Evolutionary conservation across 164 flowering plant species (phyloP), one percentile per base, ranked within the genome.

Genomic region (Chloranthus sessilifolius): DNA sequence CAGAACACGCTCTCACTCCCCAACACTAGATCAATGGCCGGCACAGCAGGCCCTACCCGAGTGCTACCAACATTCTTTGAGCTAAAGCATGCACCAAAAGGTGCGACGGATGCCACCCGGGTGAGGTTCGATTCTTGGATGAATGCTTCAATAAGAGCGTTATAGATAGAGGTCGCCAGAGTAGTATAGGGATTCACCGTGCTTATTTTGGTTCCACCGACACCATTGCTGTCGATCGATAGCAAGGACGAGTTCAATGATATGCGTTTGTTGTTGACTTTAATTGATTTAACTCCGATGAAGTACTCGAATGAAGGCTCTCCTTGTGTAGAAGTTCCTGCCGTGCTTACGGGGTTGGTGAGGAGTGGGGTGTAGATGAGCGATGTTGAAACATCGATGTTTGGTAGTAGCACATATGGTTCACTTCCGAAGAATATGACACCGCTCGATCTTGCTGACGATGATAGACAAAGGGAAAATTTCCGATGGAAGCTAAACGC

Each of bases 391-490:
- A 58, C 43, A 25, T 65, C 66, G 2, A 57, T 48, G 11, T 42
- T 23, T 0, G 75, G 77, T 0, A 48, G 67, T 25, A 76, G 28
- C 1, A 30, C 52, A 47, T 72, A 70, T 0, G 76, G 71, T 0
- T 61, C 74, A 26, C 58, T 58, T 0, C 81, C 81, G 3, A 76
- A 55, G 38, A 73, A 62, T 1, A 70, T 22, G 16, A 68, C 71
- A n/a, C 75, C 75, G 1, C 3, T 49, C 1, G 73, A 48, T 7
- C 49, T 14, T 0, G 50, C 26, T 1, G 71, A 47, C 9, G 63
- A 47, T 1, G 68, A n/a, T 0, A 69, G 39, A 35, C 75, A 75
- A 4, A 75, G 12, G 1, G 69, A 73, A 9, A 75, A 75, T 31
- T 61, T 72, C 12, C 55, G 28, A n/a, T 11, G 20, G 47, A 75